Conservation (phyloP, 2,329 filamentous ascomycete genomes). For the Sordariomycetes sp. region DNA sequence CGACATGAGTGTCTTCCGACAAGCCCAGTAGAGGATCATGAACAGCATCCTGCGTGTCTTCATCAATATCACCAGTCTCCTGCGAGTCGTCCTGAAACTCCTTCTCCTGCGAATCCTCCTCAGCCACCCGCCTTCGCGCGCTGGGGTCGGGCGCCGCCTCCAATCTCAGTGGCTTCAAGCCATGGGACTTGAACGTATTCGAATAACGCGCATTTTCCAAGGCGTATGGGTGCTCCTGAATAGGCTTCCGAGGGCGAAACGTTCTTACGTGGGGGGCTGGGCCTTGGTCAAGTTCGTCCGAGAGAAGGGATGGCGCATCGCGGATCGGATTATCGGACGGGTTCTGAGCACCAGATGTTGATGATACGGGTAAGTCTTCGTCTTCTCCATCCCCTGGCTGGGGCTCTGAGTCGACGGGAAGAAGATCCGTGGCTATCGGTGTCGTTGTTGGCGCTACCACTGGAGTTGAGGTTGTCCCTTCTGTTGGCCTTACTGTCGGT, state of each 20-base stretch:
- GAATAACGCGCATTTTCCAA: constrained; percentile 45
- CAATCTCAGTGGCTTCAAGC: constrained; percentile 37
- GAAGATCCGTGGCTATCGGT: neutral
- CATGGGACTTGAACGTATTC: constrained; percentile 40
- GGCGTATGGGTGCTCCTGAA: constrained; percentile 49
- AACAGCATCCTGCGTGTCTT: constrained; percentile 8
- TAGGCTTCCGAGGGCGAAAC: constrained; percentile 48
- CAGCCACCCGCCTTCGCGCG: neutral
- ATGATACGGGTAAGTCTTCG: neutral
- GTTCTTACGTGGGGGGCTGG: constrained; percentile 30
- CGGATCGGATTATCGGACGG: neutral
- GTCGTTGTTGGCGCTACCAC: neutral
- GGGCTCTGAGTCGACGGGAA: neutral
- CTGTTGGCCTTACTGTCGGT: no score
- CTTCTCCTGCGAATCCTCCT: constrained; percentile 33
- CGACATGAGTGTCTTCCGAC: constrained; percentile 16
- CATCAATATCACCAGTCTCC: constrained; percentile 13
- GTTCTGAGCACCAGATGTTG: neutral
- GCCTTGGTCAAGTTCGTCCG: constrained; percentile 6
- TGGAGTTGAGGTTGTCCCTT: neutral
- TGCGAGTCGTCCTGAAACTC: constrained; percentile 44
- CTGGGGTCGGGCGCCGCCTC: constrained; percentile 20
- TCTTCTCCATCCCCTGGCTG: neutral
- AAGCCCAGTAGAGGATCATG: constrained; percentile 9
- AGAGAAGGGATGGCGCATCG: neutral